These are phyloP conservation scores for Leptomonas pyrrhocoris DNA, from an alignment of 208 protist species.

Conservation along the genomic window DNA sequence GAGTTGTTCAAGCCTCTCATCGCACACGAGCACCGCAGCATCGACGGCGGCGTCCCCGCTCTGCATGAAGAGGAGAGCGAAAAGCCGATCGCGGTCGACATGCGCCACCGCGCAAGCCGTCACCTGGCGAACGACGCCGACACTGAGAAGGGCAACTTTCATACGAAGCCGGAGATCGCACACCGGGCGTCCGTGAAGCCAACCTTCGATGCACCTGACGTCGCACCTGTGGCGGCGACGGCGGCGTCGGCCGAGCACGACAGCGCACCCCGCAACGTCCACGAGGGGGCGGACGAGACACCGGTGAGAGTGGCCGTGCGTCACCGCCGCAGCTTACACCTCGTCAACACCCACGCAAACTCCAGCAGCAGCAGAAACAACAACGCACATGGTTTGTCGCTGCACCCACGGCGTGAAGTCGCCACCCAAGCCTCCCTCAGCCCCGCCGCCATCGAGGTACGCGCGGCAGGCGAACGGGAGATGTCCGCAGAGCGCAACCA, in stretches of 20 bases:
- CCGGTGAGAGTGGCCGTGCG: not conserved
- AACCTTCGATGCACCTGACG: not conserved
- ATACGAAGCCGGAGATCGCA: conserved; percentile 3
- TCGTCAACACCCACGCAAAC: not conserved
- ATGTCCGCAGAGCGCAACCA: not conserved
- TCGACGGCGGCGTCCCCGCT: not conserved
- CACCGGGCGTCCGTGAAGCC: conserved; percentile 6
- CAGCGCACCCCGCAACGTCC: conserved; percentile 4
- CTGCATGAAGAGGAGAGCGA: conserved; percentile 9
- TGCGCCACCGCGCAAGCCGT: not conserved
- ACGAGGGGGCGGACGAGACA: not conserved
- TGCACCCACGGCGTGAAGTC: not conserved
- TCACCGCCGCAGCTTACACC: not conserved
- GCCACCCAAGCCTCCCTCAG: not conserved
- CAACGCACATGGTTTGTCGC: not conserved
- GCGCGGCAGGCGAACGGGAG: not conserved
- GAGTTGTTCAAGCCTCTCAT: not conserved
- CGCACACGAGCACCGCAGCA: not conserved
- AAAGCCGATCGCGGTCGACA: not conserved
- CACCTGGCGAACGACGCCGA: conserved; percentile 10
- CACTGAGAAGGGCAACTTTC: not conserved
- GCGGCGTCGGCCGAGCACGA: not conserved
- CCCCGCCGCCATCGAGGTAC: not conserved
- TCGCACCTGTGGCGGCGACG: not conserved
- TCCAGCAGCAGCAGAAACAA: not conserved